phyloP scores from a whole-genome alignment of 768 basidiomycete species.

The Royoungia palumana region DNA sequence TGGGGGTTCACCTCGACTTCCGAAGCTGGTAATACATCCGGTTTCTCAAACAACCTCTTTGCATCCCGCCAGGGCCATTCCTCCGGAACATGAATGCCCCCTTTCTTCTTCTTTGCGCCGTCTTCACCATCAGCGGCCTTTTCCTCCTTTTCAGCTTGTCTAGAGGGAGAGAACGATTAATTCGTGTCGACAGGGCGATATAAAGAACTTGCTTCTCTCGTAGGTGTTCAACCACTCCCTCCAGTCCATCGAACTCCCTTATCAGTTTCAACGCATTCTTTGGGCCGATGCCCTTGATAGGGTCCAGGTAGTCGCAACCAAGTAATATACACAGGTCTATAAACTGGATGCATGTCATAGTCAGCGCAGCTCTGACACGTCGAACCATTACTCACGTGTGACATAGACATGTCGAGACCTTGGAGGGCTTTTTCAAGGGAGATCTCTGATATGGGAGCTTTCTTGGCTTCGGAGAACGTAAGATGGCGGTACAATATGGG shows the following conservation, averaged over 20 bases:
- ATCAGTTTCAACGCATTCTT: slow-evolving; percentile 93
- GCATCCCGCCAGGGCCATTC: slow-evolving; percentile 98
- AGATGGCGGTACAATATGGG: slow-evolving; percentile 93
- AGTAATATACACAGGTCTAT: slow-evolving; percentile 94
- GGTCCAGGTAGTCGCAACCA: slow-evolving; percentile 98
- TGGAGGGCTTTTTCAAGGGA: slow-evolving; percentile 77
- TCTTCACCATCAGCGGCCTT: slow-evolving; percentile 41
- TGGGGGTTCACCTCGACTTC: slow-evolving; percentile 67
- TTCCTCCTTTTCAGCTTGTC: slow-evolving; percentile 39
- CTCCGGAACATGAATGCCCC: slow-evolving; percentile 78
- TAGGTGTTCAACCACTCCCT: slow-evolving; percentile 71
- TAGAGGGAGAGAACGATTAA: slow-evolving; percentile 8
- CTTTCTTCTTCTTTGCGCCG: slow-evolving; percentile 54
- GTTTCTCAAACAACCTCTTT: slow-evolving; percentile 83
- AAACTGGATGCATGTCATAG: slow-evolving; percentile 53
- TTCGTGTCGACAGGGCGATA: neutral
- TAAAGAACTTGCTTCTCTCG: slow-evolving; percentile 59
- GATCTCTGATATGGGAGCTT: slow-evolving; percentile 93
- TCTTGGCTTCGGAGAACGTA: slow-evolving; percentile 97
- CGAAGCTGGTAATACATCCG: slow-evolving; percentile 84
- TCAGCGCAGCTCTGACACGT: slow-evolving; percentile 1
- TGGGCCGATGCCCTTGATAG: slow-evolving; percentile 95
- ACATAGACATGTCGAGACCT: slow-evolving; percentile 91
- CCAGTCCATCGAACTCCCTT: slow-evolving; percentile 73
- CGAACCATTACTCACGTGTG: slow-evolving; percentile 49